These are phyloP conservation scores for Albophoma yamanashiensis DNA, from an alignment of 2,329 filamentous ascomycete genomes.

Conservation along the genomic window DNA sequence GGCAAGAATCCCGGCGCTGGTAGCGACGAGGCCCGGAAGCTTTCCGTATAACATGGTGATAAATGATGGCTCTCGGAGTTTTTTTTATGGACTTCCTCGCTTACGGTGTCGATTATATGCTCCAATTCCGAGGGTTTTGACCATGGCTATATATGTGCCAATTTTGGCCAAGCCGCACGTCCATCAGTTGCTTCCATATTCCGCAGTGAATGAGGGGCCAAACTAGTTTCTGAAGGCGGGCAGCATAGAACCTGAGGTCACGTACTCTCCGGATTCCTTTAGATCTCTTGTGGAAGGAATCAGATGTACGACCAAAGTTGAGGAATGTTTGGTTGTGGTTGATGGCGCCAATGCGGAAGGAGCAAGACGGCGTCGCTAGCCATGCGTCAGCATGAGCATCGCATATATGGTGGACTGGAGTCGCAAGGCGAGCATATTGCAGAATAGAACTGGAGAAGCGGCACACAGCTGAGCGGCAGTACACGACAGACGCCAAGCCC, in stretches of 20 bases:
- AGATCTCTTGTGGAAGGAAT: not conserved
- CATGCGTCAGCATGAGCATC: not conserved
- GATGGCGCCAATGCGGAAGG: not conserved
- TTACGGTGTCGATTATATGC: not conserved
- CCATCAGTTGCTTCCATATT: not conserved
- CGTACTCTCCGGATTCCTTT: not conserved
- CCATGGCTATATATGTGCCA: not conserved
- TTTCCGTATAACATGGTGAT: not conserved
- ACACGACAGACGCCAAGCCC: not conserved
- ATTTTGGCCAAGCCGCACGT: not conserved
- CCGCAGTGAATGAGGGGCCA: not conserved
- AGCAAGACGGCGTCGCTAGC: not conserved
- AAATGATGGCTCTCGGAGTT: fast-evolving
- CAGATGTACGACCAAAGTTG: not conserved
- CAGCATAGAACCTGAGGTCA: not conserved
- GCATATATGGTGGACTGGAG: not conserved
- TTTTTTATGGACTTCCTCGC: not conserved
- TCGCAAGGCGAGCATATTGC: not conserved
- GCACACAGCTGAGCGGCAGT: not conserved
- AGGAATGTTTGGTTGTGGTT: not conserved
- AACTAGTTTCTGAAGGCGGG: not conserved
- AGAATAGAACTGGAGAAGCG: not conserved
- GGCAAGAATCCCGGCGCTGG: not conserved
- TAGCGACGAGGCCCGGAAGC: not conserved
- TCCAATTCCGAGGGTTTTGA: not conserved